Evolutionary conservation across 2,329 filamentous ascomycete genomes (phyloP).

Genomic region (Fusarium tricinctum): DNA sequence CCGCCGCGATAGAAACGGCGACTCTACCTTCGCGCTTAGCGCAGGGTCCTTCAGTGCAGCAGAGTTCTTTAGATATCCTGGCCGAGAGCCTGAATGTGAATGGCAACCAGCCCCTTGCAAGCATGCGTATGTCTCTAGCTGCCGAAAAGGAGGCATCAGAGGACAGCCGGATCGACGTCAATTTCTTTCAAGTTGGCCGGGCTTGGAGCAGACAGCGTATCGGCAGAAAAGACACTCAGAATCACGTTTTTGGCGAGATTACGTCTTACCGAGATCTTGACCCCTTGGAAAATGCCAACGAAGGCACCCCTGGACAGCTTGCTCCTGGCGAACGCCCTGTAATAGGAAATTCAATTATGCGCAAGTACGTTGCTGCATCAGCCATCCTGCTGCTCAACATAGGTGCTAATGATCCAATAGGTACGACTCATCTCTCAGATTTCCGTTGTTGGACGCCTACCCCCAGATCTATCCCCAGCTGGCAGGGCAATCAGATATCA

Average conservation of each 20-base stretch:
- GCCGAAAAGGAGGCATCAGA: constrained; percentile 49
- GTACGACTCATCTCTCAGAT: constrained; percentile 70
- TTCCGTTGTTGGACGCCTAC: constrained; percentile 87
- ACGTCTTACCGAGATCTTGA: constrained; percentile 43
- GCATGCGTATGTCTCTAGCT: constrained; percentile 75
- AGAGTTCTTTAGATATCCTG: constrained; percentile 71
- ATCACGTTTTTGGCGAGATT: constrained; percentile 52
- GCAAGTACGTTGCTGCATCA: constrained; percentile 43
- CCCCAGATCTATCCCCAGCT: constrained; percentile 77
- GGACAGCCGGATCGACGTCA: constrained; percentile 51
- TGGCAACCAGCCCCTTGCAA: constrained; percentile 84
- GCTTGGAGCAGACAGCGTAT: constrained; percentile 30
- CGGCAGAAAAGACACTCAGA: constrained; percentile 20
- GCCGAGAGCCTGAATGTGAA: constrained; percentile 78
- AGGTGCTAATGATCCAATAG: constrained; percentile 34
- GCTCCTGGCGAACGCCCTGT: constrained; percentile 37
- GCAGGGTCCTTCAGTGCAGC: constrained; percentile 55
- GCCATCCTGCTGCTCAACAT: too few species aligned
- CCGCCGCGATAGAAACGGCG: constrained; percentile 81
- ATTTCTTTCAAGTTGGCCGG: constrained; percentile 52
- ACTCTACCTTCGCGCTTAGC: constrained; percentile 81
- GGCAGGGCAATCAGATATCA: constrained; percentile 52
- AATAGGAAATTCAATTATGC: constrained; percentile 49
- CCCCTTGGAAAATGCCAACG: constrained; percentile 10
- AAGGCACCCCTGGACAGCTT: constrained; percentile 9